Conservation (phyloP, 164 flowering plant species). For the Stephania japonica region DNA sequence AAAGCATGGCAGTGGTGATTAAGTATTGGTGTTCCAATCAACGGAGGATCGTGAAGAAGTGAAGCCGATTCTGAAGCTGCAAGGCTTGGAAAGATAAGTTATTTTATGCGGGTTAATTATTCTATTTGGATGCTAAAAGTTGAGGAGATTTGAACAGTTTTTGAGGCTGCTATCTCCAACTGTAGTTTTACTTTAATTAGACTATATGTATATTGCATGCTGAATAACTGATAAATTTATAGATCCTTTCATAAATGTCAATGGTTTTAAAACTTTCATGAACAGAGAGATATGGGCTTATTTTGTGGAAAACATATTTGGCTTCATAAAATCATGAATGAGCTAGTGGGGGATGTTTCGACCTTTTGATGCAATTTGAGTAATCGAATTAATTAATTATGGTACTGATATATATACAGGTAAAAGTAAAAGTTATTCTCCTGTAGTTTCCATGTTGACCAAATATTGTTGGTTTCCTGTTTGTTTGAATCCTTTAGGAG, state of each 20-base stretch:
- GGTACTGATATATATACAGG: too few species aligned
- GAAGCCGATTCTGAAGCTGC: background rate
- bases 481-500: background rate
- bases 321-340: background rate
- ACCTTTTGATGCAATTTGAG: background rate
- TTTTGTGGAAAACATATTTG: background rate
- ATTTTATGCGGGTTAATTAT: background rate
- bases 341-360: background rate
- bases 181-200: slow-evolving; percentile 11
- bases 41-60: background rate
- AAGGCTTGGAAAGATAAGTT: slow-evolving; percentile 1
- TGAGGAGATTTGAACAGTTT: slow-evolving; percentile 11
- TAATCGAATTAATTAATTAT: background rate
- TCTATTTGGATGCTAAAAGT: slow-evolving; percentile 4
- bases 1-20: background rate
- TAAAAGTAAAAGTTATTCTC: too few species aligned
- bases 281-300: slow-evolving; percentile 1
- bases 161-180: slow-evolving; percentile 10
- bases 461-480: background rate
- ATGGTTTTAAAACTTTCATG: slow-evolving; percentile 2
- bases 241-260: background rate
- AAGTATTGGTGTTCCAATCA: background rate
- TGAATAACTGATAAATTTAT: slow-evolving; percentile 14
- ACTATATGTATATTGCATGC: slow-evolving; percentile 10
- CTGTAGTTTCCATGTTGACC: background rate